phyloP scores from a whole-genome alignment of 2,329 filamentous ascomycete species.

The Talaromyces piceae region DNA sequence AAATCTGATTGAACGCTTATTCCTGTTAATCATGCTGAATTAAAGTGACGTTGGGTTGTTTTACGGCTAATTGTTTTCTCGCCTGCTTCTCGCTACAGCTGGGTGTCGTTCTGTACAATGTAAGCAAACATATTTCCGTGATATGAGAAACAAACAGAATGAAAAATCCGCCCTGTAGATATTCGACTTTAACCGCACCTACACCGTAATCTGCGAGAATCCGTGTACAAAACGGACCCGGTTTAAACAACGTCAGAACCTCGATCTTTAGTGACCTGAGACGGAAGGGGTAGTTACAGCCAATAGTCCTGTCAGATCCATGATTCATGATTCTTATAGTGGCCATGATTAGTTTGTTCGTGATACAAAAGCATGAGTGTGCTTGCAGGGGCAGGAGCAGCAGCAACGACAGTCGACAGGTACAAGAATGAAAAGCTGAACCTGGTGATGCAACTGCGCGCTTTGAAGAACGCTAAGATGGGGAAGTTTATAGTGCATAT shows the following conservation, averaged over 20 bases:
- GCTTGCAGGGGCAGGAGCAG: background rate
- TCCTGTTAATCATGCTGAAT: constrained; percentile 39
- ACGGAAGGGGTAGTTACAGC: constrained; percentile 1
- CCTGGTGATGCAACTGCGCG: too few relatives aligned
- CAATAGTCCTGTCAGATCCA: constrained; percentile 6
- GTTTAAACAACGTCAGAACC: background rate
- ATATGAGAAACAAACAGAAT: background rate
- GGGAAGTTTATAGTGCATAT: too few relatives aligned
- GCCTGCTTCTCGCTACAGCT: constrained; percentile 12
- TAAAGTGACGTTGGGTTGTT: constrained; percentile 30
- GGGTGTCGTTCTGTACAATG: constrained; percentile 1
- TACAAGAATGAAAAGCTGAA: too few relatives aligned
- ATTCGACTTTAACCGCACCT: constrained; percentile 29
- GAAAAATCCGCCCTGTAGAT: constrained; percentile 3
- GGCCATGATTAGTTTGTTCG: background rate
- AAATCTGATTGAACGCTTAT: constrained; percentile 36
- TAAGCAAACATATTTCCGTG: constrained; percentile 9
- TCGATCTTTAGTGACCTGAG: background rate
- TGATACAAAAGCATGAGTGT: background rate
- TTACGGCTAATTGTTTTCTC: background rate
- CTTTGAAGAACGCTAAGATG: too few relatives aligned
- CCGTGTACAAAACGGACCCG: constrained; percentile 9
- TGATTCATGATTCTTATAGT: background rate
- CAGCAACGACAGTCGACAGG: too few relatives aligned
- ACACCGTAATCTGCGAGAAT: constrained; percentile 29